Base-by-base conservation (phyloP, 129 eudicot species). In the Tagetes erecta region DNA sequence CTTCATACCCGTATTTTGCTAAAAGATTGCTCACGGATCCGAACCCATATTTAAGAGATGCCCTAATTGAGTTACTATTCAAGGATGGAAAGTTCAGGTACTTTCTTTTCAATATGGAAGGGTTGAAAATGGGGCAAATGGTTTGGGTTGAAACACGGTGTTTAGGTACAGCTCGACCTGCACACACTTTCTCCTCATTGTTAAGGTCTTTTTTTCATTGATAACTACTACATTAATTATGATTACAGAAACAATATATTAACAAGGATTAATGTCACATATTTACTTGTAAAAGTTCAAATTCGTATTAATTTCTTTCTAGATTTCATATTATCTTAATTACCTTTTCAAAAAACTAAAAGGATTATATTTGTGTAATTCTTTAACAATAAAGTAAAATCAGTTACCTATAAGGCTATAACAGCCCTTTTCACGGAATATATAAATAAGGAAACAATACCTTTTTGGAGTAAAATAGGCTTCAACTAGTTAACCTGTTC, bases 1-100 rank as follows among this genome's bases (percentile, higher is more conserved):
- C 98, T 69, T 90, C 98, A 33, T 94, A 94, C 81, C 98, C 98
- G 11, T 94, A 94, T 88, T 94, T 94, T 85, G 97, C 98, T 12
- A 94, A 94, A 87, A 80, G 98, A 79, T 89, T 94, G 71, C 91
- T 94, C 49, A 94, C 98, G 1, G 97, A 94, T 82, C 93, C 96
- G 33, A 88, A 94, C 78, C 98, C 98, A 3, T 94, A 94, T 74
- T 83, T 94, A 46, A 84, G 98, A 85, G 98, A 94, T 80, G 98
- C 98, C 75, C 91, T 94, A 47, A 90, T 94, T 52, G 98, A 94
- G 85, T 87, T 94, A 76, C 83, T 94, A 38, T 94, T 94, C 80
- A 94, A 94, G 88, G 98, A 90, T 72, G 96, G 93, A 79, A 90
- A 72, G 81, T 94, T 94, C 88, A 90, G 89, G 89, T 64, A 8